Evolutionary conservation across 2,329 filamentous ascomycete genomes (phyloP).

Genomic region (Cladobotryum protrusum): DNA sequence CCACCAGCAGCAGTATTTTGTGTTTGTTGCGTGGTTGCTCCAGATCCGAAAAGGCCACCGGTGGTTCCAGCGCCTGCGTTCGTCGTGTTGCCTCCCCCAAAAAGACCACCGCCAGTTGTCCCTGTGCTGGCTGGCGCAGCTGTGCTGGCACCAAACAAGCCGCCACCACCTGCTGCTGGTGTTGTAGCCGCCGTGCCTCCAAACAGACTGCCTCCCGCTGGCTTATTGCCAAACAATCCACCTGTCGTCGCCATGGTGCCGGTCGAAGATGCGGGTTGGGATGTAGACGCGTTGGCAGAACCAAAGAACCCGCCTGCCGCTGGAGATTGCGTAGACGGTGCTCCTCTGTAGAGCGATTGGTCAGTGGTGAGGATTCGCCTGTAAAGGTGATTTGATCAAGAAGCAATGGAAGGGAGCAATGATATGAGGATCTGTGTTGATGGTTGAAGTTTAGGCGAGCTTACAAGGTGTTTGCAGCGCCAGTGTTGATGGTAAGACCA

Average conservation of each 20-base stretch:
- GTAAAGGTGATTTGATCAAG: neutral
- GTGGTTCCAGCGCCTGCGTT: neutral
- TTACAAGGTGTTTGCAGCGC: constrained; percentile 47
- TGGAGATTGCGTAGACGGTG: constrained; percentile 26
- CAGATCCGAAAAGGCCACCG: constrained; percentile 12
- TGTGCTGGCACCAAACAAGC: constrained; percentile 16
- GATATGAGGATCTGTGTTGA: neutral
- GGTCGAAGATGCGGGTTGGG: constrained; percentile 21
- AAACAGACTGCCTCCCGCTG: constrained; percentile 26
- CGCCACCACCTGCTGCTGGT: constrained; percentile 15
- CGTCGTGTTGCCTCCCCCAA: constrained; percentile 21
- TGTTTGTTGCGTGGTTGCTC: neutral
- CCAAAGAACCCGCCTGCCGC: constrained; percentile 33
- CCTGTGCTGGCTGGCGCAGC: constrained; percentile 9
- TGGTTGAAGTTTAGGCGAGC: constrained; percentile 14
- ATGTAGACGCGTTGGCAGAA: constrained; percentile 22
- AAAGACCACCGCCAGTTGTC: constrained; percentile 23
- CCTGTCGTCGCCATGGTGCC: constrained; percentile 31
- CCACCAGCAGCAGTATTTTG: constrained; percentile 10
- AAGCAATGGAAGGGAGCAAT: neutral
- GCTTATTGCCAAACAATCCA: constrained; percentile 29
- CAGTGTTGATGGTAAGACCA: constrained; percentile 59
- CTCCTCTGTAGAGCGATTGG: constrained; percentile 16
- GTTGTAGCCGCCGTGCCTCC: constrained; percentile 20
- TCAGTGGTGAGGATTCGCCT: constrained; percentile 1